phyloP scores from a whole-genome alignment of 2,329 filamentous ascomycete species.

The Claviceps monticola region DNA sequence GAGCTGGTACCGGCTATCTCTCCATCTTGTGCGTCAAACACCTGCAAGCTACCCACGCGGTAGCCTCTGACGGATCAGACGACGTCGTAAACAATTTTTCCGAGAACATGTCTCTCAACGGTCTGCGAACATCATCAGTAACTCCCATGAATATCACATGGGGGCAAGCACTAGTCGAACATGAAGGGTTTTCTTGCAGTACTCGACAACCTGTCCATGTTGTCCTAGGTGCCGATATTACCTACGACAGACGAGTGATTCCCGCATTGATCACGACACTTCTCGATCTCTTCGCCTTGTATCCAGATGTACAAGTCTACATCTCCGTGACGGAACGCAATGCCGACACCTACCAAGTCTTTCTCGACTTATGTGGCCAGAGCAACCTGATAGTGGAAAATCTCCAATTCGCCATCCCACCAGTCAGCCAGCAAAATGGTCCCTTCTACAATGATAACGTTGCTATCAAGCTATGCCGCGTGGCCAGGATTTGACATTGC shows the following conservation, averaged over 20 bases:
- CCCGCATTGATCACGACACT: constrained; percentile 52
- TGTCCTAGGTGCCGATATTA: constrained; percentile 65
- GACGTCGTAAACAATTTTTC: constrained; percentile 54
- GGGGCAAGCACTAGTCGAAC: constrained; percentile 46
- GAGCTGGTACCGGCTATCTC: constrained; percentile 63
- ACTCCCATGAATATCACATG: constrained; percentile 45
- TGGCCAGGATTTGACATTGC: constrained; percentile 10
- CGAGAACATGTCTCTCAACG: constrained; percentile 56
- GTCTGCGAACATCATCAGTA: constrained; percentile 38
- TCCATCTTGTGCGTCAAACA: constrained; percentile 60
- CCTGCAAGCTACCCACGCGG: constrained; percentile 42
- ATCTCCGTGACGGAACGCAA: constrained; percentile 62
- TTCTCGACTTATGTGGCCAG: constrained; percentile 43
- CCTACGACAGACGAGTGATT: constrained; percentile 54
- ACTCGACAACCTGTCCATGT: constrained; percentile 39
- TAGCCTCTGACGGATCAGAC: constrained; percentile 62
- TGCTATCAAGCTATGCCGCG: constrained; percentile 39
- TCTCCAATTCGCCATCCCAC: constrained; percentile 27
- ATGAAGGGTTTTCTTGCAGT: constrained; percentile 41
- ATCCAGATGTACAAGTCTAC: constrained; percentile 42
- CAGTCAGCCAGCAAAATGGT: constrained; percentile 33
- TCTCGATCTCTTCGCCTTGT: constrained; percentile 43
- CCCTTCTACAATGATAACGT: constrained; percentile 51
- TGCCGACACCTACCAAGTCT: constrained; percentile 50
- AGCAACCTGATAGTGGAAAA: constrained; percentile 29